Evolutionary conservation across 345 rosid genomes (phyloP).

Genomic region (Arabidopsis suecica): DNA sequence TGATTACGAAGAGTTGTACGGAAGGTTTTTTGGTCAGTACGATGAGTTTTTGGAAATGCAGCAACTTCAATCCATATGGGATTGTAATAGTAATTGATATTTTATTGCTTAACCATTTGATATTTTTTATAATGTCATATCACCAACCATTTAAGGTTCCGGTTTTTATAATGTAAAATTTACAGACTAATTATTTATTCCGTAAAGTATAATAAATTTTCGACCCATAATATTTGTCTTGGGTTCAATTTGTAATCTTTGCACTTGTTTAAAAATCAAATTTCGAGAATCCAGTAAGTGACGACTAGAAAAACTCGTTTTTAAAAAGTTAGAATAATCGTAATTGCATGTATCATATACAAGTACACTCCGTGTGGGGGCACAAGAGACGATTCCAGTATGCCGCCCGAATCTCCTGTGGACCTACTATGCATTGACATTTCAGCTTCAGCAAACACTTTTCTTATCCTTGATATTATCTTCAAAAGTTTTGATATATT

Average conservation of each 20-base stretch:
- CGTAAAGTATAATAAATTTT: slow-evolving; percentile 6
- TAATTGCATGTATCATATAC: background rate
- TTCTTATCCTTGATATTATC: slow-evolving; percentile 26
- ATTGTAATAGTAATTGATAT: slow-evolving; percentile 13
- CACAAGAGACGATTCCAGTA: slow-evolving; percentile 21
- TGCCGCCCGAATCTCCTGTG: slow-evolving; percentile 29
- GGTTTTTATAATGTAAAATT: background rate
- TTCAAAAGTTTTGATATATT: slow-evolving; percentile 1
- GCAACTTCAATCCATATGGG: slow-evolving; percentile 39
- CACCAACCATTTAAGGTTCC: slow-evolving; percentile 16
- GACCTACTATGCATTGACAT: slow-evolving; percentile 22
- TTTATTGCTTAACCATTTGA: background rate
- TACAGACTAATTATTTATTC: background rate
- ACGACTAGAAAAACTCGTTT: background rate
- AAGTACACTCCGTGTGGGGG: slow-evolving; percentile 36
- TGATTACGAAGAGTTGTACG: slow-evolving; percentile 44
- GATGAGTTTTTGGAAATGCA: slow-evolving; percentile 35
- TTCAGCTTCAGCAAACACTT: slow-evolving; percentile 5
- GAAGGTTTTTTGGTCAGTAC: slow-evolving; percentile 27
- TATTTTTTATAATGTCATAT: background rate
- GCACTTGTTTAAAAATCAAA: background rate
- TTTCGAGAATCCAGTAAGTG: background rate
- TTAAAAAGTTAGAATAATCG: background rate
- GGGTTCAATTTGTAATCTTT: slow-evolving; percentile 19
- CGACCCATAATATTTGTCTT: slow-evolving; percentile 1